phyloP scores from a whole-genome alignment of 2,329 filamentous ascomycete species.

The Aspergillus sp. region DNA sequence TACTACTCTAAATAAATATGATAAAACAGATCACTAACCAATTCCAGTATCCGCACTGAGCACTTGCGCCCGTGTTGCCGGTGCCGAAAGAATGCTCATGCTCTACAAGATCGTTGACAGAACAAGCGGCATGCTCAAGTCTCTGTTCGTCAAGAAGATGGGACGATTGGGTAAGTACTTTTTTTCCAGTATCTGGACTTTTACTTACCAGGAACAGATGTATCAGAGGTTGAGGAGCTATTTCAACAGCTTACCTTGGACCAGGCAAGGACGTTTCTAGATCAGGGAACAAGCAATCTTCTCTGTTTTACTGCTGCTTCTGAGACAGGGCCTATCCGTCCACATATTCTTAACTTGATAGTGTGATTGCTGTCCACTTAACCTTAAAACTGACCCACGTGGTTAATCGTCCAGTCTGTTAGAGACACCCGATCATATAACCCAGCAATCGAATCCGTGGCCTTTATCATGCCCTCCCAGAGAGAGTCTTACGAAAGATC shows the following conservation, averaged over 20 bases:
- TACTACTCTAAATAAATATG: background rate
- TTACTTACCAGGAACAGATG: background rate
- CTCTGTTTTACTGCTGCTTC: background rate
- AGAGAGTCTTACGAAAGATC: background rate
- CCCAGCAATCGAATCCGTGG: background rate
- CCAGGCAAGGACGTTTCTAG: background rate
- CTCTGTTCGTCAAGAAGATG: background rate
- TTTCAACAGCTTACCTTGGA: background rate
- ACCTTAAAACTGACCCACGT: no score
- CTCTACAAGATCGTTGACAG: background rate
- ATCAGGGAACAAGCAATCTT: background rate
- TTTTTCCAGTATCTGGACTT: background rate
- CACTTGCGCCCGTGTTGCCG: background rate
- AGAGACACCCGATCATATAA: background rate
- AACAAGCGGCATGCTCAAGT: background rate
- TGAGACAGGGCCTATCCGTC: background rate
- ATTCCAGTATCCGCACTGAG: background rate
- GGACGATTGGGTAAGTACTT: background rate
- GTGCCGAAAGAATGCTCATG: background rate
- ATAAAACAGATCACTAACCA: background rate
- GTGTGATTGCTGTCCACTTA: background rate
- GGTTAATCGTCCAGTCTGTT: no score
- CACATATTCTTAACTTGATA: background rate
- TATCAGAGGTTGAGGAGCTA: background rate
- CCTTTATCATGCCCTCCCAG: slow-evolving; percentile 1